Percentiles rank a stretch among this genome's conserved stretches.
Evolutionary conservation across 306 rosid species (phyloP).

Genomic region (Dryas drummondii): DNA sequence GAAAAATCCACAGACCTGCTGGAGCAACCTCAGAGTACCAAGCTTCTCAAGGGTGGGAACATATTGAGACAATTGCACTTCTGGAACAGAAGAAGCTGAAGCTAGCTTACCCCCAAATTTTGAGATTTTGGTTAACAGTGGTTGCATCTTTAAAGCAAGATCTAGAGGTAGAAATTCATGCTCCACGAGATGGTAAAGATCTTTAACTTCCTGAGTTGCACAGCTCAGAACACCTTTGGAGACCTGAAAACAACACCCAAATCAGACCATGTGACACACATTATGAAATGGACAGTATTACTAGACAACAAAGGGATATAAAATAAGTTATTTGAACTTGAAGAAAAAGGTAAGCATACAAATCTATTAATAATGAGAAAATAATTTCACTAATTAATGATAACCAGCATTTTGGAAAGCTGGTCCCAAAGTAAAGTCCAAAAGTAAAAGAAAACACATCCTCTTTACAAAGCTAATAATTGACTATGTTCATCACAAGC

Average conservation of each 20-base stretch:
- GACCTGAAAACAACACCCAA: slow-evolving; percentile 38
- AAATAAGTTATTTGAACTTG: neutral
- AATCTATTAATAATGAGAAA: too few relatives aligned
- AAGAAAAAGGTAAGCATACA: neutral
- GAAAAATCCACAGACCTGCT: slow-evolving; percentile 57
- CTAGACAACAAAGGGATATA: neutral
- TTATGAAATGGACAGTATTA: neutral
- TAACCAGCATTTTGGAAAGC: neutral
- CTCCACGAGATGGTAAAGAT: slow-evolving; percentile 80
- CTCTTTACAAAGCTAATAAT: neutral
- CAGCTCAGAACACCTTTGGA: slow-evolving; percentile 92
- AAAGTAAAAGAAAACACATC: neutral
- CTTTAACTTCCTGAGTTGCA: slow-evolving; percentile 94
- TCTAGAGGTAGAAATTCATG: slow-evolving; percentile 82
- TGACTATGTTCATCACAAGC: slow-evolving; percentile 1
- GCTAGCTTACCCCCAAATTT: slow-evolving; percentile 86
- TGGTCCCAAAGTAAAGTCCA: neutral
- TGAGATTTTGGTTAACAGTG: slow-evolving; percentile 63
- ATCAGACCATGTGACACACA: slow-evolving; percentile 1
- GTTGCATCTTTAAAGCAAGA: slow-evolving; percentile 77
- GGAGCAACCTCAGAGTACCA: slow-evolving; percentile 90
- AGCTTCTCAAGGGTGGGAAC: slow-evolving; percentile 73
- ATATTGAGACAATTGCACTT: slow-evolving; percentile 80
- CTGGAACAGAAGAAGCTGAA: slow-evolving; percentile 90
- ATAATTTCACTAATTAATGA: neutral